Evolutionary conservation across 306 rosid species (phyloP).

Genomic region (Cucurbita ficifolia): DNA sequence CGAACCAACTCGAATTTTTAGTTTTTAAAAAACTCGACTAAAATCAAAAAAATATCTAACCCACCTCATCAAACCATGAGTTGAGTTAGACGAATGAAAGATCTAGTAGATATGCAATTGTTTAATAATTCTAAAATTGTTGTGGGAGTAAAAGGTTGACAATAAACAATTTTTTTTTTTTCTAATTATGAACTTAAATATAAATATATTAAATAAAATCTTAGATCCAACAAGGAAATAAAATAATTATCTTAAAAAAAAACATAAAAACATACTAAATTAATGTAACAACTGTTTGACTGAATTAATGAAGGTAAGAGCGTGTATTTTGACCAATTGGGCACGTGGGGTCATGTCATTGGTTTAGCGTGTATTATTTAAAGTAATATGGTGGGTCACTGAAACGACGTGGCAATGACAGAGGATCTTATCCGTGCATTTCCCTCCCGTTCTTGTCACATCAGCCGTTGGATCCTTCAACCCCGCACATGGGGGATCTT

Average conservation of each 20-base stretch:
- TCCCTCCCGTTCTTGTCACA: background rate
- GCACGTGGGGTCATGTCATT: background rate
- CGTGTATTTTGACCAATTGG: background rate
- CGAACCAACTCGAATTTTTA: too few species aligned
- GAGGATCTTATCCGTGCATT: slow-evolving; percentile 3
- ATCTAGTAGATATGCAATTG: too few species aligned
- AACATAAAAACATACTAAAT: background rate
- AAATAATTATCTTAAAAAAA: background rate
- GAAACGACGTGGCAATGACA: slow-evolving; percentile 7
- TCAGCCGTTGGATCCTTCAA: slow-evolving; percentile 7
- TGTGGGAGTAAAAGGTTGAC: too few species aligned
- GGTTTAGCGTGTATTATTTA: background rate
- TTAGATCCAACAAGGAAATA: background rate
- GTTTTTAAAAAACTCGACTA: too few species aligned
- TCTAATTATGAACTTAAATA: too few species aligned
- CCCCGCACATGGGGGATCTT: slow-evolving; percentile 8
- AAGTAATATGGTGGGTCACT: background rate
- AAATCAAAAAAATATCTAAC: too few species aligned
- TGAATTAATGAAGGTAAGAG: background rate
- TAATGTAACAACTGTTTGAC: background rate
- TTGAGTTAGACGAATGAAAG: too few species aligned
- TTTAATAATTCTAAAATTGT: too few species aligned
- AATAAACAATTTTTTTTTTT: too few species aligned
- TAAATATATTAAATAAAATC: background rate
- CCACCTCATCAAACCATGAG: too few species aligned